Conservation (phyloP, 768 basidiomycete species). For the Tricholoma bakamatsutake region DNA sequence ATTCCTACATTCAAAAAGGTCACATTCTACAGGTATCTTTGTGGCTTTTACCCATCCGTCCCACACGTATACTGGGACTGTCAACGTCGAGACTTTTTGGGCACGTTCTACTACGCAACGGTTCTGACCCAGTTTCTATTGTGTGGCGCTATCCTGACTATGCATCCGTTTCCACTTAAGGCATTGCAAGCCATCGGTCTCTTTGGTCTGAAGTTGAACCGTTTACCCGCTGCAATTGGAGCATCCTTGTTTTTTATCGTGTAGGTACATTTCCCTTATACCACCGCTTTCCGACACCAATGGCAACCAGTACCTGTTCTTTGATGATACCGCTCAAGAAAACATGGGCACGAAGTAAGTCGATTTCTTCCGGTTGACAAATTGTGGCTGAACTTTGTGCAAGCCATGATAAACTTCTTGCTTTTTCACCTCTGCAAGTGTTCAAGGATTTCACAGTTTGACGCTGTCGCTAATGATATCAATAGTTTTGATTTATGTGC, state of each 20-base stretch:
- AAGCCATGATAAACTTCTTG: conserved; percentile 64
- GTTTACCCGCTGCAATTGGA: conserved; percentile 60
- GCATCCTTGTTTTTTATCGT: conserved; percentile 48
- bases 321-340: conserved; percentile 32
- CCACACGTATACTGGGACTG: conserved; percentile 24
- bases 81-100: conserved; percentile 40
- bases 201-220: conserved; percentile 63
- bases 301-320: conserved; percentile 25
- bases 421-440: conserved; percentile 64
- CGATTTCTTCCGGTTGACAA: not conserved
- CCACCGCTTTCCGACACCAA: not conserved
- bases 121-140: conserved; percentile 16
- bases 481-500: conserved; percentile 69
- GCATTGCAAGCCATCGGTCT: conserved; percentile 62
- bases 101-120: conserved; percentile 43
- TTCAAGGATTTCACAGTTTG: not conserved
- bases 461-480: conserved; percentile 14
- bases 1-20: not conserved
- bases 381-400: conserved; percentile 1
- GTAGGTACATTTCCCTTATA: conserved; percentile 22
- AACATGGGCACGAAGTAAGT: conserved; percentile 32
- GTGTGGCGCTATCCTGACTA: conserved; percentile 1
- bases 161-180: conserved; percentile 9
- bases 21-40: conserved; percentile 27
- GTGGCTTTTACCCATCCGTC: conserved; percentile 31